A percentile compares a stretch with the other conserved stretches of the same genome.
Evolutionary conservation across 257 asterid genomes (phyloP).

Genomic region (Linaria vulgaris): DNA sequence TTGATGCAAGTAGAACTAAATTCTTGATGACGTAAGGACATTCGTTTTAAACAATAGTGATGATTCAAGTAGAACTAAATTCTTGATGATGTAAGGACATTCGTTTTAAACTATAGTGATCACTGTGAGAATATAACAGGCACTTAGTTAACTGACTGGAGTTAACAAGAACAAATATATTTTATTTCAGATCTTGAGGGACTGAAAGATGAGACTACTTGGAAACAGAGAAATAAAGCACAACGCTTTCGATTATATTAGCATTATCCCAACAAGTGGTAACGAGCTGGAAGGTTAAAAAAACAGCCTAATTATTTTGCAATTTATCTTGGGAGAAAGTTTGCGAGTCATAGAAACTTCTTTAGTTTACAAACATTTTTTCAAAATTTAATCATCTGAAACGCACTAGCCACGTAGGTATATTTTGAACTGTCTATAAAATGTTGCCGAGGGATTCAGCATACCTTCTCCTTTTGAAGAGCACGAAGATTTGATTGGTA

Average conservation of each 20-base stretch:
- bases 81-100: not conserved
- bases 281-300: constrained; percentile 9
- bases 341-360: not conserved
- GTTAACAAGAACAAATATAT: not conserved
- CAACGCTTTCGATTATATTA: too few species aligned
- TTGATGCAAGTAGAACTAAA: too few species aligned
- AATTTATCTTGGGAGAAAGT: not conserved
- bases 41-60: not conserved
- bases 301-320: not conserved
- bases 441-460: not conserved
- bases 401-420: too few species aligned
- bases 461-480: constrained; percentile 91
- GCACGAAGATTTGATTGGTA: constrained; percentile 69
- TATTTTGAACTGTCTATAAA: too few species aligned
- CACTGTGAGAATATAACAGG: too few species aligned
- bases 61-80: too few species aligned
- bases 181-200: not conserved
- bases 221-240: too few species aligned
- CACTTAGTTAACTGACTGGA: too few species aligned
- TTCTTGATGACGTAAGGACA: not conserved
- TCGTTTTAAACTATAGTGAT: not conserved
- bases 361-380: too few species aligned
- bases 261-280: not conserved
- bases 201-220: too few species aligned
- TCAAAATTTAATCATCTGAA: too few species aligned